These are phyloP conservation scores for Penicillium alfredii DNA, from an alignment of 495 filamentous ascomycete genomes.

Conservation along the genomic window DNA sequence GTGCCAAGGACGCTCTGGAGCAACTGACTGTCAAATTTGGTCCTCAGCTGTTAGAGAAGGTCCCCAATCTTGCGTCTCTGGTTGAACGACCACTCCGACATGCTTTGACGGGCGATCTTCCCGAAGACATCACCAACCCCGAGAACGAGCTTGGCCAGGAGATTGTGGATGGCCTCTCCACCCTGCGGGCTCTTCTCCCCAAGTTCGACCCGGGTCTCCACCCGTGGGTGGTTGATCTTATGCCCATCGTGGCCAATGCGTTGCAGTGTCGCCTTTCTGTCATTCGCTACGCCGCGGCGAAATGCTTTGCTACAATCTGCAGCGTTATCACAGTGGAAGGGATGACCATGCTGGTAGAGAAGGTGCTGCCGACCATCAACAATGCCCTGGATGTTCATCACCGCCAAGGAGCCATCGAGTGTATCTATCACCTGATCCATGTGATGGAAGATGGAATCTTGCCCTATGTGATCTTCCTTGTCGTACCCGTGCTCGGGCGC, in stretches of 20 bases:
- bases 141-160: slow-evolving; percentile 75
- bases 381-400: slow-evolving; percentile 78
- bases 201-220: slow-evolving; percentile 70
- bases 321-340: slow-evolving; percentile 90
- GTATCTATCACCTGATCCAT: slow-evolving; percentile 90
- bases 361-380: slow-evolving; percentile 82
- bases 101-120: slow-evolving; percentile 68
- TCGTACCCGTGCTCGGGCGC: slow-evolving; percentile 95
- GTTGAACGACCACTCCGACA: slow-evolving; percentile 74
- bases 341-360: slow-evolving; percentile 93
- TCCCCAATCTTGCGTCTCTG: slow-evolving; percentile 71
- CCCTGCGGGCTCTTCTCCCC: slow-evolving; percentile 81
- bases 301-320: slow-evolving; percentile 95
- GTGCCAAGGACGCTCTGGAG: slow-evolving; percentile 91
- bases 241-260: slow-evolving; percentile 82
- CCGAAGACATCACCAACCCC: slow-evolving; percentile 60
- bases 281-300: slow-evolving; percentile 92
- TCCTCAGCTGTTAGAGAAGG: slow-evolving; percentile 61
- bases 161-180: slow-evolving; percentile 88
- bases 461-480: slow-evolving; percentile 97
- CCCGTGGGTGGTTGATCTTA: slow-evolving; percentile 68
- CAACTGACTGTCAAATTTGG: slow-evolving; percentile 77
- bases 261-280: slow-evolving; percentile 82
- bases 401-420: slow-evolving; percentile 90
- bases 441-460: slow-evolving; percentile 97